Conservation (phyloP, 2,329 filamentous ascomycete species). For the Talaromyces sp. region DNA sequence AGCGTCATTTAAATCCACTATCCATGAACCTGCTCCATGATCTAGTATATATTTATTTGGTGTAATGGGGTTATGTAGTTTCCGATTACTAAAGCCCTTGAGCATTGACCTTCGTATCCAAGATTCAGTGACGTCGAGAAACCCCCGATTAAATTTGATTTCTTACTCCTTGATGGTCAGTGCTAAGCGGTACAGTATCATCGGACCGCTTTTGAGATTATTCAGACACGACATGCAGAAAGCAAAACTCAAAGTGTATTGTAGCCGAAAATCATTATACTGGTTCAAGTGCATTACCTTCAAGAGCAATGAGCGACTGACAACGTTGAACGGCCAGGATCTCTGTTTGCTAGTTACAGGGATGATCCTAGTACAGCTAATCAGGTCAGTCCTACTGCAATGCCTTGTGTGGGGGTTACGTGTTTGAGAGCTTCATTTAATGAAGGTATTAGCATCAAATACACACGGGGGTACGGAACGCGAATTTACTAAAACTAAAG, state of each 20-base stretch:
- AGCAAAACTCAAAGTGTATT: not conserved
- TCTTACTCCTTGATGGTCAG: not conserved
- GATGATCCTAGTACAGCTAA: constrained; percentile 4
- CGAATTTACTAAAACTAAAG: too few relatives aligned
- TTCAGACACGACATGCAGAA: not conserved
- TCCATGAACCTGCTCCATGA: too few relatives aligned
- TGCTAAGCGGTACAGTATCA: not conserved
- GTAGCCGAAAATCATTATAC: not conserved
- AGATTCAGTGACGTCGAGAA: too few relatives aligned
- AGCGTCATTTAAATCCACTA: too few relatives aligned
- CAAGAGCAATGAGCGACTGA: too few relatives aligned
- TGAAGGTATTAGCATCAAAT: not conserved
- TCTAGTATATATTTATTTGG: too few relatives aligned
- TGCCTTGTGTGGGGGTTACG: not conserved
- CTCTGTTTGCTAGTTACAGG: not conserved
- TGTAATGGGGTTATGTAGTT: too few relatives aligned
- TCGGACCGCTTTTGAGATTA: not conserved
- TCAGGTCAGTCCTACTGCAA: not conserved
- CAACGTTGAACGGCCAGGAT: not conserved
- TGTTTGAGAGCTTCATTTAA: too few relatives aligned
- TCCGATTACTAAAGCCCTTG: too few relatives aligned
- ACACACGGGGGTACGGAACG: not conserved
- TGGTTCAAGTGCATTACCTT: not conserved
- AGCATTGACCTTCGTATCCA: too few relatives aligned
- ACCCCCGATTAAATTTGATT: too few relatives aligned